Evolutionary conservation across 176 grass and related monocot species (phyloP).

Genomic region (Oryza meridionalis): DNA sequence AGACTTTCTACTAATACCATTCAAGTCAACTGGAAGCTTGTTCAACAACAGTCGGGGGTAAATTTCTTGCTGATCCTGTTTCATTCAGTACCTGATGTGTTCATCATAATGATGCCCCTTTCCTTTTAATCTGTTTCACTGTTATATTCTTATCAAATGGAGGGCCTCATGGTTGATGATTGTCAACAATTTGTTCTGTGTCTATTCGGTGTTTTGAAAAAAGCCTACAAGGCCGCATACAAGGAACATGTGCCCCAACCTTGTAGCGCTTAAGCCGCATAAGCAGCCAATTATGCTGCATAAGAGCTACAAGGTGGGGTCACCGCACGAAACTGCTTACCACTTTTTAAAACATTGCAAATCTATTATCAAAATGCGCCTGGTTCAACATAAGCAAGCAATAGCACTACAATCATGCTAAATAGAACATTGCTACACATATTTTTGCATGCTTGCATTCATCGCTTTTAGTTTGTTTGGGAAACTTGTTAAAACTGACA

Average conservation of each 20-base stretch:
- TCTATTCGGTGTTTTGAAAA: not conserved
- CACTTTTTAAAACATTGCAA: too few species aligned
- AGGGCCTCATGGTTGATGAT: not conserved
- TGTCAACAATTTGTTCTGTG: not conserved
- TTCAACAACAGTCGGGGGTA: slow-evolving; percentile 45
- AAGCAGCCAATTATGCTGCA: too few species aligned
- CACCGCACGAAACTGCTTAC: too few species aligned
- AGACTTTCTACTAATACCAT: slow-evolving; percentile 48
- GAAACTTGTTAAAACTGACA: not conserved
- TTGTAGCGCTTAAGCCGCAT: too few species aligned
- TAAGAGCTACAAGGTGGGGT: too few species aligned
- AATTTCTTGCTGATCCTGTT: slow-evolving; percentile 11
- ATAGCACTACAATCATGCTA: not conserved
- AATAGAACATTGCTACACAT: not conserved
- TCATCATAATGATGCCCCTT: not conserved
- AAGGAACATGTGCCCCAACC: too few species aligned
- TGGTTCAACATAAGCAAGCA: slow-evolving; percentile 4
- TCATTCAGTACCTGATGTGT: not conserved
- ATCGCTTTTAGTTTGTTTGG: not conserved
- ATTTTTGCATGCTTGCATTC: slow-evolving; percentile 1
- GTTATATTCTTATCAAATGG: slow-evolving; percentile 19
- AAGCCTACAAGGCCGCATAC: too few species aligned
- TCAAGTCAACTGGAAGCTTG: slow-evolving; percentile 39
- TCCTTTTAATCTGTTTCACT: slow-evolving; percentile 1
- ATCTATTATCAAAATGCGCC: slow-evolving; percentile 15